Conservation (phyloP, 257 asterid genomes). For the Solanum phureja region DNA sequence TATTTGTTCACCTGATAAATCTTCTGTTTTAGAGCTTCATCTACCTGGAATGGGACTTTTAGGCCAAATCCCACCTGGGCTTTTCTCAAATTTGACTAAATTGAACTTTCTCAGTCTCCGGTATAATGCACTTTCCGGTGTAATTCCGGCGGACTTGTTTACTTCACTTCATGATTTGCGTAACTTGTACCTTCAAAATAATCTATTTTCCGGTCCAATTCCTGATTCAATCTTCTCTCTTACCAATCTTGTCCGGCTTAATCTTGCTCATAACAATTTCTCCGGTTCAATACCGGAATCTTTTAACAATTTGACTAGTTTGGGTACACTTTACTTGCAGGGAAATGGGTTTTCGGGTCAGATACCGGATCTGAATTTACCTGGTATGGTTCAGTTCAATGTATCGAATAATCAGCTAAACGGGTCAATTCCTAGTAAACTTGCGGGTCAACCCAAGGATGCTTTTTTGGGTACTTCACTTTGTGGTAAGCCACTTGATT, state of each 20-base stretch:
- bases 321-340: slow-evolving; percentile 76
- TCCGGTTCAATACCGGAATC: slow-evolving; percentile 54
- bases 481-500: slow-evolving; percentile 59
- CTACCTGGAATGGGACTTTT: slow-evolving; percentile 84
- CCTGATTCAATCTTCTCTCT: slow-evolving; percentile 51
- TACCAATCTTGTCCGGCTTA: slow-evolving; percentile 46
- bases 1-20: slow-evolving; percentile 38
- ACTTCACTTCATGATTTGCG: slow-evolving; percentile 42
- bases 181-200: slow-evolving; percentile 59
- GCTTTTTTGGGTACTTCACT: slow-evolving; percentile 60
- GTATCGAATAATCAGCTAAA: slow-evolving; percentile 52
- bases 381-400: slow-evolving; percentile 50
- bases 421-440: slow-evolving; percentile 56
- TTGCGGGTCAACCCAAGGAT: slow-evolving; percentile 33
- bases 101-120: slow-evolving; percentile 77
- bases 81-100: slow-evolving; percentile 48
- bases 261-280: slow-evolving; percentile 61
- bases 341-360: slow-evolving; percentile 53
- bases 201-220: slow-evolving; percentile 46
- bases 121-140: slow-evolving; percentile 62
- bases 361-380: slow-evolving; percentile 49
- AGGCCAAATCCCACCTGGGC: slow-evolving; percentile 50
- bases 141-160: slow-evolving; percentile 52
- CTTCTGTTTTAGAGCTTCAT: slow-evolving; percentile 57
- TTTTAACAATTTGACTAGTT: slow-evolving; percentile 51